Evolutionary conservation across 2,329 filamentous ascomycete species (phyloP).

Genomic region (Fusarium sp.): DNA sequence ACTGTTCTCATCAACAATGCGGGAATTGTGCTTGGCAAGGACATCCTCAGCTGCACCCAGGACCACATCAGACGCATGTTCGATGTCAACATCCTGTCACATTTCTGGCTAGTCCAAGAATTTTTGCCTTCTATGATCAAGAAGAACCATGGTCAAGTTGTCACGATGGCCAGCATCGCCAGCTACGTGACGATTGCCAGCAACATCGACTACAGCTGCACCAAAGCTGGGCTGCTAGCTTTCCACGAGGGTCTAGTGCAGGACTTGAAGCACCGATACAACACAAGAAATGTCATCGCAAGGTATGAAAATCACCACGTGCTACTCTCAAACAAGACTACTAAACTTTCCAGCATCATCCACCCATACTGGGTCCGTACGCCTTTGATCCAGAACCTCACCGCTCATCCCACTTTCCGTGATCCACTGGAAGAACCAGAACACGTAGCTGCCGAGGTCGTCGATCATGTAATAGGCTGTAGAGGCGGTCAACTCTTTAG

Average conservation of each 20-base stretch:
- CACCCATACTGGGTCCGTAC: constrained; percentile 60
- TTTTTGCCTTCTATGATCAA: constrained; percentile 75
- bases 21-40: constrained; percentile 11
- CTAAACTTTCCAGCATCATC: constrained; percentile 59
- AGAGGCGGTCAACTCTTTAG: constrained; percentile 61
- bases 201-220: constrained; percentile 75
- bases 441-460: constrained; percentile 57
- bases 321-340: no score
- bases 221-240: constrained; percentile 73
- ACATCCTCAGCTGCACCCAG: constrained; percentile 7
- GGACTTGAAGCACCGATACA: constrained; percentile 70
- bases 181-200: constrained; percentile 70
- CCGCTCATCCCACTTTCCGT: constrained; percentile 39
- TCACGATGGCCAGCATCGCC: constrained; percentile 77
- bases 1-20: constrained; percentile 38
- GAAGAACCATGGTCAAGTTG: constrained; percentile 76
- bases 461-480: constrained; percentile 59
- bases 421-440: constrained; percentile 37
- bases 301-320: no score
- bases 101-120: constrained; percentile 73
- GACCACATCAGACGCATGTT: constrained; percentile 50
- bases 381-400: constrained; percentile 36
- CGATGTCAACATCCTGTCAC: constrained; percentile 75
- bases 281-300: constrained; percentile 72
- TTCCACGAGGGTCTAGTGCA: constrained; percentile 75